Evolutionary conservation across 208 protist species (phyloP).

Genomic region (Acanthamoeba lenticulata): DNA sequence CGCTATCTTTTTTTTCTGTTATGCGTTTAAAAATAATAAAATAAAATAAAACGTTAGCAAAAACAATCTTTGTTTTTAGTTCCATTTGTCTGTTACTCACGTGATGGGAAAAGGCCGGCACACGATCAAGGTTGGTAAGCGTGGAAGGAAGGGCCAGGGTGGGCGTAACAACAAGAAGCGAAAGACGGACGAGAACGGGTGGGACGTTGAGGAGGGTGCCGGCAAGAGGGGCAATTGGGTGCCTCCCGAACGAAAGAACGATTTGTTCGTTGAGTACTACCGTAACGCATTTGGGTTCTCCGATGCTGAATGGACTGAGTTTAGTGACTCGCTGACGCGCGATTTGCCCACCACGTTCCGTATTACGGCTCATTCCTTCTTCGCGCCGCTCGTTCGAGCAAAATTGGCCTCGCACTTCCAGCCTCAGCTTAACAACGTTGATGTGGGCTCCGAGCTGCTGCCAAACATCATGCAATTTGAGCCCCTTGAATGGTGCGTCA

Average conservation of each 20-base stretch:
- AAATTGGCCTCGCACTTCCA: background rate
- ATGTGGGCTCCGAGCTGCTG: background rate
- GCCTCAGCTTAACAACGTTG: background rate
- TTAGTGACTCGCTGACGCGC: background rate
- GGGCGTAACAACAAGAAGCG: background rate
- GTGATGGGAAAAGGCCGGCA: background rate
- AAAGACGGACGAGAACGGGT: background rate
- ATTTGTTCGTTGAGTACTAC: background rate
- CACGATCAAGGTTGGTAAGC: background rate
- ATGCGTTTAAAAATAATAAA: too few species aligned
- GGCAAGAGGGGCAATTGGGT: background rate
- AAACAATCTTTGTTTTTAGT: too few species aligned
- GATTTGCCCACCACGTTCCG: slow-evolving; percentile 31
- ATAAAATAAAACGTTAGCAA: too few species aligned
- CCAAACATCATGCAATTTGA: background rate
- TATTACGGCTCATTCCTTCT: background rate
- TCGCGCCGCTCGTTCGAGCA: background rate
- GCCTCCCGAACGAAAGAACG: background rate
- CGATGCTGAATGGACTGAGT: background rate
- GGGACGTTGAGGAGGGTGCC: background rate
- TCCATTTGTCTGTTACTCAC: too few species aligned
- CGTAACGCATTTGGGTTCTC: background rate
- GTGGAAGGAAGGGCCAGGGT: background rate
- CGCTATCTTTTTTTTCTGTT: too few species aligned
- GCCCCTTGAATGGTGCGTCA: background rate